Base-by-base conservation (phyloP, 2,329 filamentous ascomycete species). In the Coniochaeta sp. region DNA sequence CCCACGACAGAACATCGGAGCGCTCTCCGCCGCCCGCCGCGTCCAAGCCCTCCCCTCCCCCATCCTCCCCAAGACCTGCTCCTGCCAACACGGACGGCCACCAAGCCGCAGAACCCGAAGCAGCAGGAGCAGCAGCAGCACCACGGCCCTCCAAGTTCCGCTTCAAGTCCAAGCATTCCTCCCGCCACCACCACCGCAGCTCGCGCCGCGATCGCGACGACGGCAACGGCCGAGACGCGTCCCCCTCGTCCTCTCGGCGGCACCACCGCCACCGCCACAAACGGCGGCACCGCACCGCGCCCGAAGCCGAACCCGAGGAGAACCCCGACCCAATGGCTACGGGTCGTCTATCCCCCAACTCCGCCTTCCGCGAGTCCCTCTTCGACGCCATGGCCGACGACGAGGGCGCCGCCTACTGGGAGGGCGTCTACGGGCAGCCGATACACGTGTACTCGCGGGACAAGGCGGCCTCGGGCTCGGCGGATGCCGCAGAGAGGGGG, bases 301-400 rank as follows among this genome's bases (percentile, higher is more conserved):
- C 74, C 9, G 57, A 36, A 17, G 6, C 59, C 62, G 38, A 58
- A 42, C 1, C 19, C 40, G 40, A 52, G 34, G 22, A 65, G 5
- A 36, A 7, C 6, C 0, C 78, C 84, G 61, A 79, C 80, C 0
- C 73, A 78, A 65, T 76, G 77, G 0, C 72, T 10, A 8, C 3
- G 3, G 74, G 3, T 73, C 75, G 1, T 72, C 77, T 0, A 77
- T 90, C 17, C 65, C 81, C 90, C 0, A 87, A 91, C 44, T 79
- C 82, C 0, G 91, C 93, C 0, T 99, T 99, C 72, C 88, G 91
- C 32, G 91, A 96, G 73, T 96, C 92, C 0, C 86, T 99, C 5
- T 98, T 98, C 75, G 95, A 99, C 73, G 95, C 95, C 34, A 88
- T 99, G 74, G 93, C 92, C 40, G 95, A 99, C 73, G 93, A 98